Percentiles rank a stretch among this genome's conserved stretches.
phyloP scores from a whole-genome alignment of 148 eudicot species.

The Arctostaphylos glauca region DNA sequence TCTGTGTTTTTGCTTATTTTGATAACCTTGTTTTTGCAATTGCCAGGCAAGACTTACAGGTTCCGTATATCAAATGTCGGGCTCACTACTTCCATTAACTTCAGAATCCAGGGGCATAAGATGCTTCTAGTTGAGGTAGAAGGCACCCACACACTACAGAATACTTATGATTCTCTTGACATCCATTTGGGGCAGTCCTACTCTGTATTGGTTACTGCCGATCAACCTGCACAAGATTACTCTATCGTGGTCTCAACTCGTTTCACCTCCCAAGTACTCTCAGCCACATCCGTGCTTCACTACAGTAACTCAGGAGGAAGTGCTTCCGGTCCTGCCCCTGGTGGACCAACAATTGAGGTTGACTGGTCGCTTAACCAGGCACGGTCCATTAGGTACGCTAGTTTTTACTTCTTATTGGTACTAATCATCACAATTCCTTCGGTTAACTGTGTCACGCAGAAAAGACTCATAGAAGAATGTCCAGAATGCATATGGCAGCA shows the following conservation, averaged over 20 bases:
- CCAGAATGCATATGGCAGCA: background rate
- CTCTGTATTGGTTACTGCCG: constrained; percentile 58
- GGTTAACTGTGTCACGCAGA: background rate
- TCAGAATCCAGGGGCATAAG: constrained; percentile 62
- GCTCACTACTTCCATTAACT: constrained; percentile 45
- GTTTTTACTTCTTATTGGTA: background rate
- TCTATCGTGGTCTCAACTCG: constrained; percentile 55
- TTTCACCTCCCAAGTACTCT: constrained; percentile 53
- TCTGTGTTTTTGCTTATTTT: background rate
- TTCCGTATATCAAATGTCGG: constrained; percentile 70
- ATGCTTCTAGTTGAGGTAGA: constrained; percentile 61
- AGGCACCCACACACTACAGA: constrained; percentile 67
- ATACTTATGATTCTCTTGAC: constrained; percentile 48
- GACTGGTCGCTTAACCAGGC: constrained; percentile 64
- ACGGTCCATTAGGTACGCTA: constrained; percentile 49
- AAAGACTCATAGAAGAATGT: background rate
- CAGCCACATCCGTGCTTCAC: constrained; percentile 51
- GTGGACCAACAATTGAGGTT: constrained; percentile 58
- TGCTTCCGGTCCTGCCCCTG: constrained; percentile 47
- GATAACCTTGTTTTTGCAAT: background rate
- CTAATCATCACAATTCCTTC: background rate
- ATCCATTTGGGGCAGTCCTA: constrained; percentile 71
- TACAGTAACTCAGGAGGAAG: constrained; percentile 48
- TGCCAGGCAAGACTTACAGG: constrained; percentile 65
- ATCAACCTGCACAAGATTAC: constrained; percentile 56